Percentiles rank a stretch among this genome's conserved stretches.
These are phyloP conservation scores for Cercospora brassicicola DNA, from an alignment of 2,329 filamentous ascomycete species.

Conservation along the genomic window DNA sequence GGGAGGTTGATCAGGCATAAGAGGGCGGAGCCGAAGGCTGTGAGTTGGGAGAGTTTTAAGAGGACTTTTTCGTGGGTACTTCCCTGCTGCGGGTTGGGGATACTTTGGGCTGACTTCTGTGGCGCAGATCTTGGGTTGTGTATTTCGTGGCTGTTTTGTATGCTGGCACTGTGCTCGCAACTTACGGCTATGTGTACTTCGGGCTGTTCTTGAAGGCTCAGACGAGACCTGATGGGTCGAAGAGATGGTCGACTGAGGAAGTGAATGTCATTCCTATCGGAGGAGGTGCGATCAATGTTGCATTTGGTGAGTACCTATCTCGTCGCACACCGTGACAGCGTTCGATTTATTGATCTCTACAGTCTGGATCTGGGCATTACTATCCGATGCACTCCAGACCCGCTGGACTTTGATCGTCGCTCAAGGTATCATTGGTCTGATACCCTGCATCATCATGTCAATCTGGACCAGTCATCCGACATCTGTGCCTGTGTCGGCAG, in stretches of 20 bases:
- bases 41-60: slow-evolving; percentile 48
- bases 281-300: slow-evolving; percentile 52
- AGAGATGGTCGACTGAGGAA: slow-evolving; percentile 46
- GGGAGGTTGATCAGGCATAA: slow-evolving; percentile 48
- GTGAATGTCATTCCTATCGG: slow-evolving; percentile 54
- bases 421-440: slow-evolving; percentile 50
- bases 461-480: slow-evolving; percentile 53
- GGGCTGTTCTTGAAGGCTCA: slow-evolving; percentile 47
- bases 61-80: slow-evolving; percentile 42
- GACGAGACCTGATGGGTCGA: slow-evolving; percentile 45
- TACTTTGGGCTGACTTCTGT: not conserved
- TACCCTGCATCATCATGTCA: slow-evolving; percentile 55
- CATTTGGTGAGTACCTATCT: slow-evolving; percentile 35
- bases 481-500: slow-evolving; percentile 47
- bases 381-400: slow-evolving; percentile 53
- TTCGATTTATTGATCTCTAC: not conserved
- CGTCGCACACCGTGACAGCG: too few species aligned
- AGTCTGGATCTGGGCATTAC: slow-evolving; percentile 57
- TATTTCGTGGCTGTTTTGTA: slow-evolving; percentile 52
- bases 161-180: slow-evolving; percentile 49
- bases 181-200: slow-evolving; percentile 52
- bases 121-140: slow-evolving; percentile 43
- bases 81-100: too few species aligned
- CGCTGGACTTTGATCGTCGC: slow-evolving; percentile 54
- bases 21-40: slow-evolving; percentile 49